Percentiles rank a stretch among this genome's conserved stretches.
phyloP scores from a whole-genome alignment of 2,329 filamentous ascomycete species.

The Aspergillus japonicus region DNA sequence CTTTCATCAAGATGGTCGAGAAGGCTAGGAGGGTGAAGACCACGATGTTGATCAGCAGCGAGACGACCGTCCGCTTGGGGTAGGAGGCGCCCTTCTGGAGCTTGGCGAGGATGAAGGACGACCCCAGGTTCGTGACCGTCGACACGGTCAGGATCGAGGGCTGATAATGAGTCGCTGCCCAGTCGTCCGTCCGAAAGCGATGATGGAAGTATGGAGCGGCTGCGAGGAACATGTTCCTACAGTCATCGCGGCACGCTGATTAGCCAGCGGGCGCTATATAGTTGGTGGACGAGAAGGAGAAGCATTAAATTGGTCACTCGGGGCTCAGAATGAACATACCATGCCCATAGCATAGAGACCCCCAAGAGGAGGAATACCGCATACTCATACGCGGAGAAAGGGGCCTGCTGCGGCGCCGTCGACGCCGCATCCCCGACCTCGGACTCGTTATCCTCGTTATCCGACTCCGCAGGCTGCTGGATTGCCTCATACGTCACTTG shows the following conservation, averaged over 20 bases:
- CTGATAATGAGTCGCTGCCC: constrained; percentile 80
- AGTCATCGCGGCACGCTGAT: constrained; percentile 4
- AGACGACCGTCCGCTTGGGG: constrained; percentile 75
- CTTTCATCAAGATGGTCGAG: constrained; percentile 70
- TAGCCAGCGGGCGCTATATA: not conserved
- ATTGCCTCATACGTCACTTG: constrained; percentile 32
- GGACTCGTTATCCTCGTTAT: constrained; percentile 28
- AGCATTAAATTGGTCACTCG: not conserved
- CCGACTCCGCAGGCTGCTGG: constrained; percentile 26
- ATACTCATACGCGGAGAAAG: constrained; percentile 85
- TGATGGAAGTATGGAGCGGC: constrained; percentile 88
- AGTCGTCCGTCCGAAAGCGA: constrained; percentile 70
- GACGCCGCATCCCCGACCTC: constrained; percentile 25
- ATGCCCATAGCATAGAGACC: constrained; percentile 95
- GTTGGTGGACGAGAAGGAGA: not conserved
- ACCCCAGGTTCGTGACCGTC: constrained; percentile 75
- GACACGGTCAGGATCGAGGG: constrained; percentile 84
- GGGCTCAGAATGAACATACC: constrained; percentile 56
- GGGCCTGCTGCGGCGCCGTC: constrained; percentile 13
- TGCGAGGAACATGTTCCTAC: constrained; percentile 96
- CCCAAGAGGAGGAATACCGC: constrained; percentile 80
- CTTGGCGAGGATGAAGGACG: constrained; percentile 74
- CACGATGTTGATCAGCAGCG: constrained; percentile 72
- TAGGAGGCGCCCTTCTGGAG: constrained; percentile 83
- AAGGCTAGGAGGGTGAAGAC: constrained; percentile 76